Conservation (phyloP, 805 yeast species). For the Candida lessepsii region DNA sequence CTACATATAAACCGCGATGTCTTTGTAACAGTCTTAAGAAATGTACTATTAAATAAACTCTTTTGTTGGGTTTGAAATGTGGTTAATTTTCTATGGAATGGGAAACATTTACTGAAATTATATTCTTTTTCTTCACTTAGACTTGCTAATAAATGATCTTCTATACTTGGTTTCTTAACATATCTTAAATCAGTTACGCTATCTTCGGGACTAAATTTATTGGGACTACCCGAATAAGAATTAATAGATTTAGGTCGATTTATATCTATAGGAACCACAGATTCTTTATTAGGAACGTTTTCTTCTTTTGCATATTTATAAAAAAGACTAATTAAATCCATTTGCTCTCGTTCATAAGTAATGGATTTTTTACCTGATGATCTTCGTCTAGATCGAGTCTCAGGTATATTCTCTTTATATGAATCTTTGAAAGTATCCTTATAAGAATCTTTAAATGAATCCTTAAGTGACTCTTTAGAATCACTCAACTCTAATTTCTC, state of each 20-base stretch:
- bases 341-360: conserved; percentile 18
- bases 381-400: conserved; percentile 16
- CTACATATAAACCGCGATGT: conserved; percentile 30
- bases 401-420: conserved; percentile 1
- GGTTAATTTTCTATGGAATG: conserved; percentile 64
- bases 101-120: conserved; percentile 76
- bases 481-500: neutral
- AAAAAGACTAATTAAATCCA: conserved; percentile 36
- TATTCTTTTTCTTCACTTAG: conserved; percentile 52
- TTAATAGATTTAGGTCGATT: conserved; percentile 6
- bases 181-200: neutral
- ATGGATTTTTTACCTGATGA: conserved; percentile 24
- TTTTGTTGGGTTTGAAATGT: conserved; percentile 55
- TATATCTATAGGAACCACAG: conserved; percentile 1
- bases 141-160: conserved; percentile 16
- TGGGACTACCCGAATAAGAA: conserved; percentile 18
- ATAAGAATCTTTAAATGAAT: too few species aligned
- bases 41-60: conserved; percentile 28
- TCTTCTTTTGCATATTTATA: conserved; percentile 40
- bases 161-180: neutral
- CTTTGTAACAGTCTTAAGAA: conserved; percentile 21
- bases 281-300: neutral
- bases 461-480: neutral
- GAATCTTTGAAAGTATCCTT: too few species aligned
- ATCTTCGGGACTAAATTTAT: conserved; percentile 10